These are phyloP conservation scores for Aspergillus luchuensis DNA, from an alignment of 2,329 filamentous ascomycete genomes.

Conservation along the genomic window DNA sequence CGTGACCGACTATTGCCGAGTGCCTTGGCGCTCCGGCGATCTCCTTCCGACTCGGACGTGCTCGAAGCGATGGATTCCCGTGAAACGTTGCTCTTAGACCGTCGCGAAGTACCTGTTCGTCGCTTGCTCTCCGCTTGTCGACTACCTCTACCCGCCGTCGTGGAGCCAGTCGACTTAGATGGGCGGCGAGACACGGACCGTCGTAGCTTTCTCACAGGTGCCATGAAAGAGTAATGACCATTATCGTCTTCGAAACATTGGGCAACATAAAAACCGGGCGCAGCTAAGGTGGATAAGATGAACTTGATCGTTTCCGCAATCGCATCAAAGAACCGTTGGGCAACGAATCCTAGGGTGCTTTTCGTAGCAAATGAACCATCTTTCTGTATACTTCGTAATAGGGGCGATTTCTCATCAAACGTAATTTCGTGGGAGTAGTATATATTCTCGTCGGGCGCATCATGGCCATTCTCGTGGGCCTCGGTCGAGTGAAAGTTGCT, in stretches of 20 bases:
- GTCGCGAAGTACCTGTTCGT: conserved; percentile 34
- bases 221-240: conserved; percentile 75
- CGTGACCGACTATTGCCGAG: conserved; percentile 28
- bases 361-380: conserved; percentile 38
- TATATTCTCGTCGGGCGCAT: conserved; percentile 12
- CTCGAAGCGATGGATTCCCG: conserved; percentile 52
- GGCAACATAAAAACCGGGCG: conserved; percentile 79
- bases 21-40: conserved; percentile 31
- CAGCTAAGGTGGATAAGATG: conserved; percentile 74
- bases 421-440: conserved; percentile 34
- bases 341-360: conserved; percentile 55
- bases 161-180: conserved; percentile 21
- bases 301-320: conserved; percentile 76
- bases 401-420: conserved; percentile 68
- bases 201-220: conserved; percentile 67
- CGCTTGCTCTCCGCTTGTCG: conserved; percentile 31
- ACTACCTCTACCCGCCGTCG: conserved; percentile 25
- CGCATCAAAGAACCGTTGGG: conserved; percentile 69
- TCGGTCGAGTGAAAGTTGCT: conserved; percentile 38
- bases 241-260: conserved; percentile 80
- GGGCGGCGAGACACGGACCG: conserved; percentile 29
- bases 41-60: conserved; percentile 59
- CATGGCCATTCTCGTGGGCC: conserved; percentile 19
- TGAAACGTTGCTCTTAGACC: conserved; percentile 35
- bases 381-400: conserved; percentile 55